These are phyloP conservation scores for Erythrophleum ivorense DNA, from an alignment of 331 rosid species.

Conservation along the genomic window DNA sequence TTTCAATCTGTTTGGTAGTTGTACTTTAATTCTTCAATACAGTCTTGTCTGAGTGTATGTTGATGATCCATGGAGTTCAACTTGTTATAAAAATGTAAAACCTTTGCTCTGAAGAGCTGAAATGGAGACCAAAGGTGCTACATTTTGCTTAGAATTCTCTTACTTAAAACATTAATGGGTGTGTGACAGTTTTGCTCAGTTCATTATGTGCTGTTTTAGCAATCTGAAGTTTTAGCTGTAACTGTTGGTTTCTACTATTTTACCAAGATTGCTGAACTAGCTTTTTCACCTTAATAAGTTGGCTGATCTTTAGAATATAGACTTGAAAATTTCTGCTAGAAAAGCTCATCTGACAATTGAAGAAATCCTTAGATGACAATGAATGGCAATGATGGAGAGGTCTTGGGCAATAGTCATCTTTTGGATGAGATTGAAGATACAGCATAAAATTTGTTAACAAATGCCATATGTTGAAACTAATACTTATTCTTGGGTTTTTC, in stretches of 20 bases:
- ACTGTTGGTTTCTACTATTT: not conserved
- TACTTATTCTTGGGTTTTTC: not conserved
- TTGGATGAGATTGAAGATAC: not conserved
- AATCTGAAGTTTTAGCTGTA: not conserved
- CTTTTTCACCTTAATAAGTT: not conserved
- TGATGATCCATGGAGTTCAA: not conserved
- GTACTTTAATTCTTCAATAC: not conserved
- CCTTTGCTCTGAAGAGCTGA: not conserved
- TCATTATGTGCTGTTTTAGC: not conserved
- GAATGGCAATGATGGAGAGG: not conserved
- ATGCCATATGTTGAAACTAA: not conserved
- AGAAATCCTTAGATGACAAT: not conserved
- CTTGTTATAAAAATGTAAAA: not conserved
- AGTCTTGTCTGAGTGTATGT: not conserved
- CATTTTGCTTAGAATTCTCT: not conserved
- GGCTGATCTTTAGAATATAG: not conserved
- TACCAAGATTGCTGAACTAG: not conserved
- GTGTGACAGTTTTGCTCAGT: not conserved
- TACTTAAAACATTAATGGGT: not conserved
- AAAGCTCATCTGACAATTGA: not conserved
- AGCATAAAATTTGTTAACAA: not conserved
- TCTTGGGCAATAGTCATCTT: not conserved
- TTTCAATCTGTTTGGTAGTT: not conserved
- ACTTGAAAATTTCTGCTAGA: not conserved
- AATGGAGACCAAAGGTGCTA: not conserved